Base-by-base conservation (phyloP, 768 basidiomycete species). In the Mycena vulgaris region DNA sequence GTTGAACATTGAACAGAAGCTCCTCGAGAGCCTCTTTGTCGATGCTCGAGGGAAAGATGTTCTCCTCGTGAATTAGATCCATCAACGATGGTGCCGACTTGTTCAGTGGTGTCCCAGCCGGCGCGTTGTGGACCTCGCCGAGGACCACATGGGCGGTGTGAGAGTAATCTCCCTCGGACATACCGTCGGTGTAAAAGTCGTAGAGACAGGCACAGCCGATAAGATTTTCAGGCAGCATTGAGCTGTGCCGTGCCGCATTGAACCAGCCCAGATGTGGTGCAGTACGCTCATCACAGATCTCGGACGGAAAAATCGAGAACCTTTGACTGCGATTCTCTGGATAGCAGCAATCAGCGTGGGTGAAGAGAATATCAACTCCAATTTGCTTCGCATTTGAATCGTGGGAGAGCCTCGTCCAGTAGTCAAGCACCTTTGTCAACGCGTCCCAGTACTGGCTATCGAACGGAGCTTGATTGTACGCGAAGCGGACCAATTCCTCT, bases 211-310 rank as follows among this genome's bases (percentile, higher is more conserved):
- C 69, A 59, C 66, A 73, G 27, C 71, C 68, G 14, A 78, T 37
- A 11, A 78, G 70, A 51, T 75, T 73, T 30, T 78, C 74, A 0
- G 76, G n/a, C n/a, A n/a, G n/a, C n/a, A n/a, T n/a, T n/a, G n/a
- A n/a, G 33, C 74, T 75, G 16, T 72, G 67, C 2, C 69, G 74
- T 1, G 70, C 71, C 6, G 78, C 52, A 68, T 79, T 79, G 58
- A 77, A 75, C 75, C 75, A 77, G 5, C 76, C 76, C 75, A 2
- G 77, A 79, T 4, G 47, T n/a, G n/a, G n/a, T n/a, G n/a, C n/a
- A n/a, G n/a, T n/a, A n/a, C n/a, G n/a, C n/a, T n/a, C n/a, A n/a
- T n/a, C n/a, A n/a, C n/a, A n/a, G n/a, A n/a, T n/a, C n/a, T n/a
- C n/a, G n/a, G n/a, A n/a, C n/a, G n/a, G 6, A 48, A 25, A 48